Percentiles rank a stretch among this genome's conserved stretches.
Conservation (phyloP, 2,329 filamentous ascomycete species). For the Aspergillus latus region DNA sequence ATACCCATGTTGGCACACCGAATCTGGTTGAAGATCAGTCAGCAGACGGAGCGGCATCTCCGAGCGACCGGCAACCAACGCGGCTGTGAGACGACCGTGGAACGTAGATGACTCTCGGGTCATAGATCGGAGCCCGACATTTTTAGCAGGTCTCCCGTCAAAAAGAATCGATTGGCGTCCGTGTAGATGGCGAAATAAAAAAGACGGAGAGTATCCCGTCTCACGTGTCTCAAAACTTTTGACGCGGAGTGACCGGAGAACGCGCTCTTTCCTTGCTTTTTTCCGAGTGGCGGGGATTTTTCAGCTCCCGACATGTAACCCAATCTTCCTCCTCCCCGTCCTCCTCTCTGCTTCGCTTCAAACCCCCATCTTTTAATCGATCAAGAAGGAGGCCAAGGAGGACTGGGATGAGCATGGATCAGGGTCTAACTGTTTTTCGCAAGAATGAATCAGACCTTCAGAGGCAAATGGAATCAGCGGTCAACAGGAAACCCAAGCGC, state of each 20-base stretch:
- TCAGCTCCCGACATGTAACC: slow-evolving; percentile 10
- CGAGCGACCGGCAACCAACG: background rate
- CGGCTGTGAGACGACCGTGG: background rate
- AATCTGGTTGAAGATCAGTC: background rate
- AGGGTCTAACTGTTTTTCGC: slow-evolving; percentile 14
- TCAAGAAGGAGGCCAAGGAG: slow-evolving; percentile 5
- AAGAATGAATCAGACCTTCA: slow-evolving; percentile 7
- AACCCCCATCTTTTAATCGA: background rate
- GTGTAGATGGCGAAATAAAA: background rate
- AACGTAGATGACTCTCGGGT: background rate
- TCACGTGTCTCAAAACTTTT: slow-evolving; percentile 1
- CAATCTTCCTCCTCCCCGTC: slow-evolving; percentile 6
- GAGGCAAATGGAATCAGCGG: slow-evolving; percentile 3
- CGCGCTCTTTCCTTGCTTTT: slow-evolving; percentile 1
- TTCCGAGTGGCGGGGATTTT: slow-evolving; percentile 11
- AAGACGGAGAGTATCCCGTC: background rate
- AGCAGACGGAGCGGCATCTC: background rate
- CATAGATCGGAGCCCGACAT: background rate
- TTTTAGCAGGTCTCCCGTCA: background rate
- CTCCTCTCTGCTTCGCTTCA: slow-evolving; percentile 3
- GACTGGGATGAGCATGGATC: slow-evolving; percentile 12
- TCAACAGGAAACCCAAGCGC: slow-evolving; percentile 3
- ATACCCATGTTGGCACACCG: background rate
- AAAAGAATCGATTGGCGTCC: background rate
- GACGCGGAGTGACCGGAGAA: slow-evolving; percentile 3